These are phyloP conservation scores for Mycena rebaudengoi DNA, from an alignment of 768 basidiomycete species.

Conservation along the genomic window DNA sequence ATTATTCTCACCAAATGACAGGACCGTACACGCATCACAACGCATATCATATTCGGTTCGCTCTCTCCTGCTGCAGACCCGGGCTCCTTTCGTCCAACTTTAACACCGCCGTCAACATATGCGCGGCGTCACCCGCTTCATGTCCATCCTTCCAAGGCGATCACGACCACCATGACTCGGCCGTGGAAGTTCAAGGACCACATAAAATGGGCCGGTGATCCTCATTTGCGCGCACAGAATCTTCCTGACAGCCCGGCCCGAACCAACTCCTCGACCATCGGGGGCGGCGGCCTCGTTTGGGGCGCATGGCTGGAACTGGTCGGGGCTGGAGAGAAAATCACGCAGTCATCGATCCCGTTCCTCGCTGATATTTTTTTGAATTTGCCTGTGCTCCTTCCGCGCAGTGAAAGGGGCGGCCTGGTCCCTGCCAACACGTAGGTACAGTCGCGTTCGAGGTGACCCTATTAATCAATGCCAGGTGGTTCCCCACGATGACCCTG, in stretches of 20 bases:
- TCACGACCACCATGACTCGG: constrained; percentile 28
- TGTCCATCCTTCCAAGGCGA: constrained; percentile 56
- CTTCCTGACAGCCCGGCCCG: constrained; percentile 44
- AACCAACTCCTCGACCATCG: constrained; percentile 48
- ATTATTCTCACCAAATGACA: constrained; percentile 29
- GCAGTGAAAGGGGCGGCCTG: constrained; percentile 49
- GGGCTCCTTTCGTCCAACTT: constrained; percentile 37
- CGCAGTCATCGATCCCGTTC: constrained; percentile 59
- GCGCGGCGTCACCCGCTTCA: constrained; percentile 67
- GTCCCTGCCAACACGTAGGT: constrained; percentile 25
- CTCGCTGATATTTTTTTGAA: constrained; percentile 63
- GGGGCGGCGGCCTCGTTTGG: constrained; percentile 65
- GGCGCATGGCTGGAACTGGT: constrained; percentile 64
- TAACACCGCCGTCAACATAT: constrained; percentile 63
- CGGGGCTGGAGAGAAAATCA: constrained; percentile 53
- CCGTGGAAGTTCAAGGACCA: constrained; percentile 47
- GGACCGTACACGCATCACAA: constrained; percentile 55
- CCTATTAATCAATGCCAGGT: too few species aligned
- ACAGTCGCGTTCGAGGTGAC: too few species aligned
- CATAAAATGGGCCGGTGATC: constrained; percentile 50
- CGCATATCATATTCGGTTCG: constrained; percentile 65
- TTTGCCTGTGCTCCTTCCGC: constrained; percentile 56
- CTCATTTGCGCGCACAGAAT: constrained; percentile 50
- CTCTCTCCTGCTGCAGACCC: constrained; percentile 36
- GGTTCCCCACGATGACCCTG: constrained; percentile 71